Base-by-base conservation (phyloP, 2,329 filamentous ascomycete species). In the Zymoseptoria pseudotritici region DNA sequence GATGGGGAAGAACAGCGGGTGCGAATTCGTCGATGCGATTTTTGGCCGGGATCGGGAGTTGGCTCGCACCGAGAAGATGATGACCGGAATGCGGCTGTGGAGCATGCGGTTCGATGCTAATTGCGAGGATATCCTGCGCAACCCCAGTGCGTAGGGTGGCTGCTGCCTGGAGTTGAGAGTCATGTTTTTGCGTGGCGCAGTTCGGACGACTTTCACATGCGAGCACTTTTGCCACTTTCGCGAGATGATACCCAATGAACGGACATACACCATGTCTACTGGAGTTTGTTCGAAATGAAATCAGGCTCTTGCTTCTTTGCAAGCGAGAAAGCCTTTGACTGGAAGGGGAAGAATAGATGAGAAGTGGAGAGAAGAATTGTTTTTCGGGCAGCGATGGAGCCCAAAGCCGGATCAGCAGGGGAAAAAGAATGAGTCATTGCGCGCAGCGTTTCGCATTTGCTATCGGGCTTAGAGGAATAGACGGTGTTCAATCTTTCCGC, bases 41-140 rank as follows among this genome's bases (percentile, higher is more conserved):
- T 97, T 97, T 70, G 93, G 92, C 66, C 87, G 89, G 64, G 93
- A 97, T 72, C 85, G 91, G 64, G 90, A 97, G 77, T 82, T 97
- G 58, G 87, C 92, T 74, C 87, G 87, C 76, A 97, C 93, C 2
- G 91, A 97, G 80, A 90, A 89, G 76, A 85, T 97, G 76, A 97
- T 97, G 91, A 86, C 89, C 66, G 86, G 86, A 65, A 87, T 96
- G 71, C 85, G 90, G 55, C 81, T 92, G 42, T 99, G 93, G 90
- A 91, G 89, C 74, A 85, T 95, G 77, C 88, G 93, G 53, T 99
- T 97, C 75, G 91, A 97, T 71, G 90, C 90, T 75, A 97, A 97
- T 80, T 96, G 91, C 77, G 90, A 96, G 70, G 89, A 93, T 26
- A 93, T 97, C 67, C 80, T 97, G 61, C 79, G 80, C 63, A 74